phyloP scores from a whole-genome alignment of 805 yeast species.

The Zygotorulaspora sp. region DNA sequence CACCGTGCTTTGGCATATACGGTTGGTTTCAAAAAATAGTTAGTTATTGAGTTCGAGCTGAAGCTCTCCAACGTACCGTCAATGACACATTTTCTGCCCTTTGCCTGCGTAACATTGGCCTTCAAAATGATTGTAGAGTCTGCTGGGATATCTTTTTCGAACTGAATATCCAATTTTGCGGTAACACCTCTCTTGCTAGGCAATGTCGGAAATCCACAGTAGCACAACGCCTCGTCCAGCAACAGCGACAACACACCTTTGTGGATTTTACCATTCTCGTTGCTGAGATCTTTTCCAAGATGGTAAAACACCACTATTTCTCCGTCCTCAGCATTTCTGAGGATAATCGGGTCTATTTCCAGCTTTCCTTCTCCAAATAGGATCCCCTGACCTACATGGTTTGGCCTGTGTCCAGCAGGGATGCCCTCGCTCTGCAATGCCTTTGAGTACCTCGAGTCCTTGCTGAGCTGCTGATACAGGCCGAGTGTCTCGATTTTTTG shows the following conservation, averaged over 20 bases:
- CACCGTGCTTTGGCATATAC: conserved; percentile 61
- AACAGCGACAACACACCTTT: conserved; percentile 76
- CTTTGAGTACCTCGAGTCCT: conserved; percentile 17
- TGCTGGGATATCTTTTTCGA: conserved; percentile 46
- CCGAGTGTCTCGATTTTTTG: conserved; percentile 17
- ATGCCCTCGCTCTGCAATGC: conserved; percentile 41
- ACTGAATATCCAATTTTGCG: conserved; percentile 65
- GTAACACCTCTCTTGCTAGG: conserved; percentile 89
- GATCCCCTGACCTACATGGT: conserved; percentile 70
- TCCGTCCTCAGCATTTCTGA: conserved; percentile 46
- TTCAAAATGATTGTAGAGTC: conserved; percentile 59
- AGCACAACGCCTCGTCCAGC: conserved; percentile 79
- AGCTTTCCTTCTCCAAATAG: conserved; percentile 62
- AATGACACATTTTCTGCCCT: conserved; percentile 81
- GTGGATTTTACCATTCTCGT: conserved; percentile 70
- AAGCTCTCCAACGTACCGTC: conserved; percentile 57
- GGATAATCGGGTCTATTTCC: conserved; percentile 72
- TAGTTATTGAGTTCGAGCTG: conserved; percentile 8
- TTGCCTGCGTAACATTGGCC: conserved; percentile 59
- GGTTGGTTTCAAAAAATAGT: conserved; percentile 24
- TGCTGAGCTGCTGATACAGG: conserved; percentile 22
- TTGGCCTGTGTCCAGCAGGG: conserved; percentile 54
- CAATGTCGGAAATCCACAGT: conserved; percentile 75
- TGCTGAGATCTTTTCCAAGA: conserved; percentile 60
- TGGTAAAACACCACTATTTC: conserved; percentile 64